Base-by-base conservation (phyloP, 2,329 filamentous ascomycete genomes). In the Trichoderma sp. region DNA sequence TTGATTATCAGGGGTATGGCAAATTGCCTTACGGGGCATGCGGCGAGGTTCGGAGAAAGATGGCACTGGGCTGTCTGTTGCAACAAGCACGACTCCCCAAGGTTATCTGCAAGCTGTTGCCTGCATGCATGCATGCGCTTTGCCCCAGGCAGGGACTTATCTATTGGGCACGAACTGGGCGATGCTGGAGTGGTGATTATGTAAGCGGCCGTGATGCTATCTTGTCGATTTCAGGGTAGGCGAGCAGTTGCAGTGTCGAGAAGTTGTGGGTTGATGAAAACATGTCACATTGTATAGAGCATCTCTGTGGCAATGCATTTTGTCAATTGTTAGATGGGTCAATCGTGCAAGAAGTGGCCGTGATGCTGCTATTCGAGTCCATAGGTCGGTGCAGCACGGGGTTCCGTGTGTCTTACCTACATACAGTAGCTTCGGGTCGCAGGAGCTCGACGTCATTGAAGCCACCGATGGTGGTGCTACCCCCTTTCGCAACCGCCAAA, bases 361-460 rank as follows among this genome's bases (percentile, higher is more conserved):
- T 10, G 30, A 34, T 34, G 30, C 9, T 30, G 30, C 7, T 34
- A 7, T 10, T 34, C 2, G 9, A 34, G 7, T 34, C 30, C 30
- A 10, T 9, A 10, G 9, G 1, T 34, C 0, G 7, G 9, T 10
- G 28, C 21, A 24, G 21, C 21, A 3, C 21, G 21, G 21, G 21
- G 3, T 24, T 24, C 21, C 21, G 21, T 24, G 21, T 24, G 3
- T 24, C 21, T 24, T 24, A 24, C 21, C 21, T 24, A 24, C 21
- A 24, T 24, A 24, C 21, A 24, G 21, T 24, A 24, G 21, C 21
- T 24, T 24, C 2, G 21, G 21, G 21, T 2, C 21, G 21, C 21
- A 24, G 21, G 21, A 24, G 21, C 21, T 24, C 50, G 30, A 54
- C 60, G 48, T 63, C 60, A 55, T 63, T 47, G 39, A 45, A 63